These are phyloP conservation scores for Penicillium sp. DNA, from an alignment of 2,329 filamentous ascomycete species.

Conservation along the genomic window DNA sequence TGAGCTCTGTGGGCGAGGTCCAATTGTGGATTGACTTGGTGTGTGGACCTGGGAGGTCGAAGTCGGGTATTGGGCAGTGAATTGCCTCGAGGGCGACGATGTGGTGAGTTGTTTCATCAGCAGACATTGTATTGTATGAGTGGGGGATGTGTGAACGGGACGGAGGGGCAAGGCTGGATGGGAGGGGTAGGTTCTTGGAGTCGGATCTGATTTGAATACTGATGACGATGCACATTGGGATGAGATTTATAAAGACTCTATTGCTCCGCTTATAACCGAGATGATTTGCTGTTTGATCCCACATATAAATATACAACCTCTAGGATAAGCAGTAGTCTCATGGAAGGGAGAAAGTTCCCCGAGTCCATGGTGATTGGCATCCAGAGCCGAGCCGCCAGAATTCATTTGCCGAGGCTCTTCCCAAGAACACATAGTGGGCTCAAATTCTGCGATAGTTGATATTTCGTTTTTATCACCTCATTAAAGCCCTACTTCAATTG, in stretches of 20 bases:
- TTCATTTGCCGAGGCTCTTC: background rate
- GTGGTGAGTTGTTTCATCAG: conserved; percentile 29
- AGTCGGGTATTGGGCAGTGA: conserved; percentile 47
- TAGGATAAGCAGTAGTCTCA: background rate
- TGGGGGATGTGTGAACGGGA: background rate
- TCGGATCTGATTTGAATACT: background rate
- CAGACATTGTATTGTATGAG: background rate
- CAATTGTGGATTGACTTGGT: conserved; percentile 41
- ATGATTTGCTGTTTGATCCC: background rate
- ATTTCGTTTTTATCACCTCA: too few relatives aligned
- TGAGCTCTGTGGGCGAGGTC: conserved; percentile 44
- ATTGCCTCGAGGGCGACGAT: conserved; percentile 57
- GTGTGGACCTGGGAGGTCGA: conserved; percentile 53
- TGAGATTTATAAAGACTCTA: background rate
- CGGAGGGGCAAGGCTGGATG: background rate
- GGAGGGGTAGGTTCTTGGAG: background rate
- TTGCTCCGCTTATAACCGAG: background rate
- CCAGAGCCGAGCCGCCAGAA: background rate
- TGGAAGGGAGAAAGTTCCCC: background rate
- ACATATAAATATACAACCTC: too few relatives aligned
- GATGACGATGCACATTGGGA: background rate
- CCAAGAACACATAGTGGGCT: background rate
- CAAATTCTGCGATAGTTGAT: background rate
- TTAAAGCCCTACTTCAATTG: too few relatives aligned
- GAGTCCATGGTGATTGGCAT: too few relatives aligned